phyloP scores from a whole-genome alignment of 1,284 basidiomycete genomes.

The Pseudozyma pruni region DNA sequence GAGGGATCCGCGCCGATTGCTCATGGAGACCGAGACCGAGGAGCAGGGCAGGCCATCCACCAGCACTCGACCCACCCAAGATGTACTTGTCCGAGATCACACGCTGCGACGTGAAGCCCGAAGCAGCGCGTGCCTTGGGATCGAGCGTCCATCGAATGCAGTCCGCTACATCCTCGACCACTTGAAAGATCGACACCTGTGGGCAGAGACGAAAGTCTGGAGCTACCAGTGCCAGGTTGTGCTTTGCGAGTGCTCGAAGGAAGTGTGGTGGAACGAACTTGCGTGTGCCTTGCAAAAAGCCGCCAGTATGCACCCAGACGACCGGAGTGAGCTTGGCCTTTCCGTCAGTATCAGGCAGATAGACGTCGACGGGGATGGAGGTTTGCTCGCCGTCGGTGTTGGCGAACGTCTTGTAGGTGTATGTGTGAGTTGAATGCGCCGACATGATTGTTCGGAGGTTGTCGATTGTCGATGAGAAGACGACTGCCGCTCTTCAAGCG shows the following conservation, averaged over 20 bases:
- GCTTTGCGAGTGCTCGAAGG: constrained; percentile 35
- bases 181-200: constrained; percentile 43
- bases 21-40: constrained; percentile 43
- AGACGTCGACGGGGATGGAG: constrained; percentile 51
- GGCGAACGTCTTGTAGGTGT: constrained; percentile 49
- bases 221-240: constrained; percentile 41
- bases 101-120: constrained; percentile 24
- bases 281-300: constrained; percentile 54
- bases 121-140: constrained; percentile 15
- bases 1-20: constrained; percentile 22
- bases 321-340: constrained; percentile 35
- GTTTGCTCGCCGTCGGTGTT: constrained; percentile 41
- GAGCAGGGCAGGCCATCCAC: constrained; percentile 52
- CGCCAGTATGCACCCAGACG: constrained; percentile 55
- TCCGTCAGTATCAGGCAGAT: constrained; percentile 29
- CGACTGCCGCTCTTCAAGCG: not conserved
- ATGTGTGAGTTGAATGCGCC: constrained; percentile 27
- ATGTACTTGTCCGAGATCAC: constrained; percentile 36
- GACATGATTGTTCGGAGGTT: constrained; percentile 10
- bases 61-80: constrained; percentile 49
- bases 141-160: constrained; percentile 38
- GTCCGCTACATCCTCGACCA: constrained; percentile 51
- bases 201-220: constrained; percentile 58
- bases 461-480: not conserved
- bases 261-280: constrained; percentile 54